A percentile compares a stretch with the other conserved stretches of the same genome.
phyloP scores from a whole-genome alignment of 2,329 filamentous ascomycete species.

The Hypomyces rosellus region DNA sequence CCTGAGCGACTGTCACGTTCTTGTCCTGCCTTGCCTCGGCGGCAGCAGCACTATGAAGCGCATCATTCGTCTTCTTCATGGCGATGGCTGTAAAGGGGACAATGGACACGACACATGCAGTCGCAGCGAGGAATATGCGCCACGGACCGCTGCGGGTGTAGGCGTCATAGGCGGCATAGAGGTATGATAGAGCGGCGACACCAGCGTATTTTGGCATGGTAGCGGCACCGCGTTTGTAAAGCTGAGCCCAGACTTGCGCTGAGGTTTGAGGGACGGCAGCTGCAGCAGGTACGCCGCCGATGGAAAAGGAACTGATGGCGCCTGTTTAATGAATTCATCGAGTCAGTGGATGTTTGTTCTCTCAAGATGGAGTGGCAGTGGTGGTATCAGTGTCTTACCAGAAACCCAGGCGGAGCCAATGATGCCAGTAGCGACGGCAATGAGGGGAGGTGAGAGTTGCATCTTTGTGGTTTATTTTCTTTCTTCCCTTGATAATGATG shows the following conservation, averaged over 20 bases:
- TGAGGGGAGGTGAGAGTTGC: constrained; percentile 23
- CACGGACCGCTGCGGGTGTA: constrained; percentile 22
- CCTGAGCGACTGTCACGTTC: constrained; percentile 12
- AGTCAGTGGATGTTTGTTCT: neutral
- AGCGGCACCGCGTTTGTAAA: constrained; percentile 31
- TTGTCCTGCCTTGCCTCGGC: constrained; percentile 9
- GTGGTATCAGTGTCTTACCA: constrained; percentile 20
- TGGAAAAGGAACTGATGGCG: constrained; percentile 29
- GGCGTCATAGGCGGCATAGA: constrained; percentile 31
- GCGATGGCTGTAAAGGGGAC: constrained; percentile 34
- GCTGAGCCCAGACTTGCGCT: constrained; percentile 29
- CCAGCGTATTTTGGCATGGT: constrained; percentile 32
- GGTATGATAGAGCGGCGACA: constrained; percentile 27
- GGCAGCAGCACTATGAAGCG: constrained; percentile 21
- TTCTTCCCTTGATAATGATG: no score
- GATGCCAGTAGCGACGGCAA: constrained; percentile 33
- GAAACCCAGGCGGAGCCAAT: constrained; percentile 32
- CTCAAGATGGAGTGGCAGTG: neutral
- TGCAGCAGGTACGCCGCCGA: constrained; percentile 28
- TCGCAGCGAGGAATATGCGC: constrained; percentile 28
- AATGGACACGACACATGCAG: constrained; percentile 28
- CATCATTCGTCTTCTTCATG: constrained; percentile 32
- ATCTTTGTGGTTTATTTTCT: constrained; percentile 4
- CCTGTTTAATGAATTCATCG: constrained; percentile 26
- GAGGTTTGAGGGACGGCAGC: constrained; percentile 23